These are phyloP conservation scores for Diutina rugosa DNA, from an alignment of 1,139 yeast genomes.

Conservation along the genomic window DNA sequence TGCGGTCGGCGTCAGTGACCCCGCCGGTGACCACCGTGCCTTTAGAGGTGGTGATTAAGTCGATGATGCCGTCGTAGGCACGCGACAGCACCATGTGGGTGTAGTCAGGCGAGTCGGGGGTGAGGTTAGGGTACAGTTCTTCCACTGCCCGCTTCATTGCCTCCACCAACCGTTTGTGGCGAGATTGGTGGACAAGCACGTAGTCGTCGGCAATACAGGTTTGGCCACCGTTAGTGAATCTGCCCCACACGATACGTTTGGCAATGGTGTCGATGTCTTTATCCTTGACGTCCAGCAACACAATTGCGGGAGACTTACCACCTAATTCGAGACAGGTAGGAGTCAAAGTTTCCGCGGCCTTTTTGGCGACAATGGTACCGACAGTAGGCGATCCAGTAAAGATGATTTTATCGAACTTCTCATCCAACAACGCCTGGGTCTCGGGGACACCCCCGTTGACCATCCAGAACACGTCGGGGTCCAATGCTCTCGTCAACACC, in stretches of 20 bases:
- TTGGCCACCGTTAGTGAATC: conserved; percentile 77
- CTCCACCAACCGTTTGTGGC: conserved; percentile 31
- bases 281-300: conserved; percentile 37
- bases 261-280: conserved; percentile 41
- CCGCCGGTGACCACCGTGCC: conserved; percentile 57
- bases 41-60: conserved; percentile 34
- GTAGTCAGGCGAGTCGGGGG: conserved; percentile 18
- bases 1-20: conserved; percentile 17
- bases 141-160: conserved; percentile 30
- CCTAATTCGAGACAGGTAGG: conserved; percentile 81
- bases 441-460: conserved; percentile 70
- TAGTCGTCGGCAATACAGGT: conserved; percentile 88
- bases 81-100: conserved; percentile 55
- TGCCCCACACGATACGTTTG: conserved; percentile 64
- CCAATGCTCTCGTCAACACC: conserved; percentile 39
- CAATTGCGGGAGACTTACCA: conserved; percentile 81
- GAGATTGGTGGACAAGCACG: conserved; percentile 46
- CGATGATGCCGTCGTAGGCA: conserved; percentile 39
- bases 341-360: conserved; percentile 76
- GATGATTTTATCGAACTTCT: conserved; percentile 69
- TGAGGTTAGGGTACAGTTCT: conserved; percentile 30
- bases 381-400: conserved; percentile 75
- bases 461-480: conserved; percentile 43
- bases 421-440: conserved; percentile 50
- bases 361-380: conserved; percentile 65